Percentiles rank a stretch among this genome's conserved stretches.
phyloP scores from a whole-genome alignment of 345 rosid genomes.

The Populus pruinosa region DNA sequence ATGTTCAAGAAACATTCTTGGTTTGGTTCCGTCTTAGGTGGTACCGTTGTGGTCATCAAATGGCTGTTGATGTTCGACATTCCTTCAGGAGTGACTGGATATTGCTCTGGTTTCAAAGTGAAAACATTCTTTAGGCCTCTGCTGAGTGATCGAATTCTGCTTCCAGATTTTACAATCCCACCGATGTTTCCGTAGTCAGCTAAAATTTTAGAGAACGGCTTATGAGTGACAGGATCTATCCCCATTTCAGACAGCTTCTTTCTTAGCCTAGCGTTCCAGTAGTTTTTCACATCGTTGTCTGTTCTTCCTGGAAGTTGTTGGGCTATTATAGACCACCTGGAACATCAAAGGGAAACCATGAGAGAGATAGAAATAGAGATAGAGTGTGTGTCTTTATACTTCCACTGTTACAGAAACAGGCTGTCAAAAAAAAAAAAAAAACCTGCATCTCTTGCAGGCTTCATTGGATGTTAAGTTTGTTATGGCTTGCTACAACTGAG shows the following conservation, averaged over 20 bases:
- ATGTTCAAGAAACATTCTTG: conserved; percentile 19
- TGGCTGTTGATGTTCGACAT: conserved; percentile 15
- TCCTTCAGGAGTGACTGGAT: conserved; percentile 1
- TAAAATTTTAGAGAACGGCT: conserved; percentile 82
- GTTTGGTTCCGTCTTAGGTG: conserved; percentile 25
- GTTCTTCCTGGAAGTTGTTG: conserved; percentile 91
- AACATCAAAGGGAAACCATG: neutral
- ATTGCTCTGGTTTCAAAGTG: conserved; percentile 24
- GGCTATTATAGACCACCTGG: conserved; percentile 93
- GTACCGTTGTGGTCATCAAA: conserved; percentile 14
- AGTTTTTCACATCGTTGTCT: conserved; percentile 88
- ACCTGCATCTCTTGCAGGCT: neutral
- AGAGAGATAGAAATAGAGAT: neutral
- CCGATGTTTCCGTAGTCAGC: conserved; percentile 84
- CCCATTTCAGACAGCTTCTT: conserved; percentile 93
- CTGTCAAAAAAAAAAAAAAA: no score
- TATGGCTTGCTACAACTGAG: no score
- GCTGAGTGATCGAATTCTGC: conserved; percentile 45
- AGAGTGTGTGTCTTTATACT: neutral
- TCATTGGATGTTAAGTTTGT: neutral
- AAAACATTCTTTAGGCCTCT: conserved; percentile 37
- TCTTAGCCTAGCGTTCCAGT: conserved; percentile 86
- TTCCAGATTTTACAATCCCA: conserved; percentile 42
- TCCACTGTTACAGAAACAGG: neutral
- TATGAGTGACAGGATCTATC: conserved; percentile 89